Percentiles rank a stretch among this genome's conserved stretches.
These are phyloP conservation scores for Populus ilicifolia DNA, from an alignment of 345 rosid genomes.

Conservation along the genomic window DNA sequence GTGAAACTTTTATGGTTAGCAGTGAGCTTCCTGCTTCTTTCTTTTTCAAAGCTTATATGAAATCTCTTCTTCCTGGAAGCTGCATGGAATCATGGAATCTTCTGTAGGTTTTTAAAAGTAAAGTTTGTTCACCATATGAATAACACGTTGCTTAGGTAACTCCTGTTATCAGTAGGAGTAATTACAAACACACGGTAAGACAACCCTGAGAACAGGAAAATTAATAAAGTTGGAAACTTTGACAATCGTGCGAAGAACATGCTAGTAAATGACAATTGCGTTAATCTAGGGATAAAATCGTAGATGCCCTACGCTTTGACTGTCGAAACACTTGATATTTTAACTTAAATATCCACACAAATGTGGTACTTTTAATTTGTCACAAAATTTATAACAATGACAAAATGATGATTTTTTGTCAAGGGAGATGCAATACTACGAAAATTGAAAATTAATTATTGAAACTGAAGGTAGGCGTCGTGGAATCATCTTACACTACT, in stretches of 20 bases:
- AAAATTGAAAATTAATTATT: too few relatives aligned
- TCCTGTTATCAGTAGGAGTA: background rate
- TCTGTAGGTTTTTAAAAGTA: background rate
- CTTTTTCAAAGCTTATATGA: constrained; percentile 11
- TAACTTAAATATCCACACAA: too few relatives aligned
- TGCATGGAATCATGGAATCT: constrained; percentile 26
- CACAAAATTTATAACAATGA: background rate
- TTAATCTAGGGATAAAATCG: background rate
- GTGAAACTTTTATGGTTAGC: background rate
- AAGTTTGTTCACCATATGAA: background rate
- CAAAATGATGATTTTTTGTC: background rate
- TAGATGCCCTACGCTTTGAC: too few relatives aligned
- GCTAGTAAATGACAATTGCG: background rate
- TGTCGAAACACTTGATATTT: too few relatives aligned
- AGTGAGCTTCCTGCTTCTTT: constrained; percentile 32
- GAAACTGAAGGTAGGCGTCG: too few relatives aligned
- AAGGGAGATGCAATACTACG: too few relatives aligned
- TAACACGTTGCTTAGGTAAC: background rate
- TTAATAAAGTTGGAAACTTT: background rate
- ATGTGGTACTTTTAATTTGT: background rate
- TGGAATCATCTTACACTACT: too few relatives aligned
- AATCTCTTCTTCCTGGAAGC: constrained; percentile 52
- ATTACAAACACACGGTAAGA: background rate
- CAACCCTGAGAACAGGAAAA: background rate
- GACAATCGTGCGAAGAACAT: background rate